phyloP scores from a whole-genome alignment of 331 rosid species.

The Dryas integrifolia region DNA sequence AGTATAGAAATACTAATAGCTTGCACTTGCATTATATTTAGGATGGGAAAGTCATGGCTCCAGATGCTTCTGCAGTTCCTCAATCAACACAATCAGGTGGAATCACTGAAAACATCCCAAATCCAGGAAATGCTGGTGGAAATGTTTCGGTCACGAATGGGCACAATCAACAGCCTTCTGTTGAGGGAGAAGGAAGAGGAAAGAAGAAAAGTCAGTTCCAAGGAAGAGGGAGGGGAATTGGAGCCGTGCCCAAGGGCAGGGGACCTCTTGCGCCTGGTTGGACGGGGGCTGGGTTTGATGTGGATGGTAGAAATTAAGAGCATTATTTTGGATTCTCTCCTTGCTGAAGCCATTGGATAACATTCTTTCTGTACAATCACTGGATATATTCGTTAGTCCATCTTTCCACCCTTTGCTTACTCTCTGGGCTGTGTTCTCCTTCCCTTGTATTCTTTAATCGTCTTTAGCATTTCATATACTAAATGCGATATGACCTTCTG shows the following conservation, averaged over 20 bases:
- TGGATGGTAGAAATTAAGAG: conserved; percentile 54
- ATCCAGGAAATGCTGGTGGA: conserved; percentile 44
- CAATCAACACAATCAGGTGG: conserved; percentile 44
- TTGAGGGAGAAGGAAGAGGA: conserved; percentile 62
- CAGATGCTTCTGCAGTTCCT: conserved; percentile 47
- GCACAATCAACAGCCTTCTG: conserved; percentile 47
- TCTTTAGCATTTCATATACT: conserved; percentile 16
- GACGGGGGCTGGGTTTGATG: conserved; percentile 96
- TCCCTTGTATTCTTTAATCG: conserved; percentile 14
- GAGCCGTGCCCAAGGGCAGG: conserved; percentile 74
- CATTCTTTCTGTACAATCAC: conserved; percentile 3
- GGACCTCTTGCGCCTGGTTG: conserved; percentile 69
- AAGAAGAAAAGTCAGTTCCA: conserved; percentile 71
- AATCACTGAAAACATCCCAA: conserved; percentile 32
- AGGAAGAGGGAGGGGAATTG: conserved; percentile 79
- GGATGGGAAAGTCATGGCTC: conserved; percentile 49
- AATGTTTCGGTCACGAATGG: conserved; percentile 41
- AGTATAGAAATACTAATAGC: conserved; percentile 17
- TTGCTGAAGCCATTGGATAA: conserved; percentile 22
- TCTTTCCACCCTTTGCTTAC: conserved; percentile 16
- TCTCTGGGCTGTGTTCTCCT: conserved; percentile 18
- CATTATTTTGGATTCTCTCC: conserved; percentile 23
- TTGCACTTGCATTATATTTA: conserved; percentile 33
- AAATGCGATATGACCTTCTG: conserved; percentile 22
- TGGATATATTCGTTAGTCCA: conserved; percentile 31